Conservation (phyloP, 169 alveolate species). For the Plasmodium coatneyi region DNA sequence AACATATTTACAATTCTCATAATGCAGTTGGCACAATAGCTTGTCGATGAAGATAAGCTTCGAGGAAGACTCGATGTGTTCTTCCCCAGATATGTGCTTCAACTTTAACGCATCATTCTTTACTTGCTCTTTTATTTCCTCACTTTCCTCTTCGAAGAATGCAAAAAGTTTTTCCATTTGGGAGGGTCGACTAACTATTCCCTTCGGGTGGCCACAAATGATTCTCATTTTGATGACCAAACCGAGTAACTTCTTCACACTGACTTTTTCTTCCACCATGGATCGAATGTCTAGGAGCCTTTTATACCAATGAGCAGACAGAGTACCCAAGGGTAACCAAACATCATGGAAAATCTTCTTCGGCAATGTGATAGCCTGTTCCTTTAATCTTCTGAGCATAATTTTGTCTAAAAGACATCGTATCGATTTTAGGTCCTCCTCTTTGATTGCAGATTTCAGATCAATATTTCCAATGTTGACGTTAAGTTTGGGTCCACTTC, state of each 20-base stretch:
- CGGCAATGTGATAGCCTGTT: slow-evolving; percentile 91
- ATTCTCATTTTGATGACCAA: slow-evolving; percentile 92
- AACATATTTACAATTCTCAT: slow-evolving; percentile 87
- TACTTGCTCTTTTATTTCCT: slow-evolving; percentile 76
- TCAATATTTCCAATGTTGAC: slow-evolving; percentile 69
- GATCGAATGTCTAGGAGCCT: slow-evolving; percentile 85
- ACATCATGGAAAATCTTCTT: slow-evolving; percentile 90
- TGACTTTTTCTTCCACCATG: slow-evolving; percentile 86
- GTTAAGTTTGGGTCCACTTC: slow-evolving; percentile 9
- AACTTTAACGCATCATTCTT: slow-evolving; percentile 80
- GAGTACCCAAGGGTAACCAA: slow-evolving; percentile 92
- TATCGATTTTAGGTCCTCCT: slow-evolving; percentile 86
- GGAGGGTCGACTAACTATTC: slow-evolving; percentile 87
- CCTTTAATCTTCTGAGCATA: slow-evolving; percentile 91
- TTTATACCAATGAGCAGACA: slow-evolving; percentile 89
- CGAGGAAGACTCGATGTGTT: slow-evolving; percentile 88
- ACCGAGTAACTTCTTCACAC: slow-evolving; percentile 88
- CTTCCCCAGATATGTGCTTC: slow-evolving; percentile 84
- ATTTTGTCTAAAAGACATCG: slow-evolving; percentile 86
- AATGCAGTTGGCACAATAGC: slow-evolving; percentile 89
- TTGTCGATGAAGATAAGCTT: slow-evolving; percentile 91
- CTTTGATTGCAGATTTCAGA: slow-evolving; percentile 77
- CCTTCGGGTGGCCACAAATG: slow-evolving; percentile 91
- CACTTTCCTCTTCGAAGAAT: slow-evolving; percentile 83
- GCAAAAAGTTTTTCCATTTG: slow-evolving; percentile 87